Conservation (phyloP, 2,329 filamentous ascomycete genomes). For the Colletotrichum agaves region DNA sequence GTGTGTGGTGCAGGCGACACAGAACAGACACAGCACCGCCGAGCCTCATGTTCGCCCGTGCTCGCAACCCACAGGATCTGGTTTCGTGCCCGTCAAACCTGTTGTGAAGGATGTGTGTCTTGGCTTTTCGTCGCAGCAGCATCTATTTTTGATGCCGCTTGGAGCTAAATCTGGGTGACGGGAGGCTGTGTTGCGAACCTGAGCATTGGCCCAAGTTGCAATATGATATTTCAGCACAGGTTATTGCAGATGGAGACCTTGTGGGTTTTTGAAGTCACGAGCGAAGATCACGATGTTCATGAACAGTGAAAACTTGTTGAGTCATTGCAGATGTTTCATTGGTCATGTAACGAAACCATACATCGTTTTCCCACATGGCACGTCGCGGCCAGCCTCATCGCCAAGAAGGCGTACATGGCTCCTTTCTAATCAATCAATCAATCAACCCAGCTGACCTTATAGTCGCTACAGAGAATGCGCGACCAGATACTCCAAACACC, state of each 20-base stretch:
- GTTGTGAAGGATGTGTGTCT: background rate
- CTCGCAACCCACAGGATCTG: too few species aligned
- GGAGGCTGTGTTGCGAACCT: background rate
- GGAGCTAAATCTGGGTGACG: conserved; percentile 1
- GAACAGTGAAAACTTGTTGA: background rate
- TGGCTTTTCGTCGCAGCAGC: conserved; percentile 16
- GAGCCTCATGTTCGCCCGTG: conserved; percentile 24
- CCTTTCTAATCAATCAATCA: background rate
- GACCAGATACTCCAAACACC: conserved; percentile 25
- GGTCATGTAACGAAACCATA: conserved; percentile 13
- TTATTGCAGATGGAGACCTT: too few species aligned
- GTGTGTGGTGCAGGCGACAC: too few species aligned
- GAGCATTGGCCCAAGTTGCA: background rate
- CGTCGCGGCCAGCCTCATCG: background rate
- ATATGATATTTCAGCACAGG: too few species aligned
- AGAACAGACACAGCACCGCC: background rate
- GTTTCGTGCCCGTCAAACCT: conserved; percentile 12
- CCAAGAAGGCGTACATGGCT: background rate
- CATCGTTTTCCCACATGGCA: conserved; percentile 11
- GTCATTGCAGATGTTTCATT: conserved; percentile 31
- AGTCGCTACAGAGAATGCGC: background rate
- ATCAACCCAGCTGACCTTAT: background rate
- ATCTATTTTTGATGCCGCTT: conserved; percentile 15
- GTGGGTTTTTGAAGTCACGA: background rate
- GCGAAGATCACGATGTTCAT: background rate